These are phyloP conservation scores for Pythium periplocum DNA, from an alignment of 352 stramenopile genomes.

Conservation along the genomic window DNA sequence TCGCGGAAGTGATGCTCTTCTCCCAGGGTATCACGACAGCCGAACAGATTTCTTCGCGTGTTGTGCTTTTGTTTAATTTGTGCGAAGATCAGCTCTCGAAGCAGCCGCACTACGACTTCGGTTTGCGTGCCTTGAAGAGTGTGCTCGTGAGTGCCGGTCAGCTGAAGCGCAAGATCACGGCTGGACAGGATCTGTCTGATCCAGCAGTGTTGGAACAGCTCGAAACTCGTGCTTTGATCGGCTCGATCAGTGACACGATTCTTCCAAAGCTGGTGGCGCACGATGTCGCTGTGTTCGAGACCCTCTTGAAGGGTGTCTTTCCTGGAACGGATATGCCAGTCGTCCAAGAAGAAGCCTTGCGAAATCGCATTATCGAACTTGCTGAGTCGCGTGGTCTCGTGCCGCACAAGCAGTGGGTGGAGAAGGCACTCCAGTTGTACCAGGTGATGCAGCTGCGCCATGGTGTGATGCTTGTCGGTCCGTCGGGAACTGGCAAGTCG, in stretches of 20 bases:
- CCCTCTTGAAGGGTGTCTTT: constrained; percentile 97
- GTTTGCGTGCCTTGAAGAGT: constrained; percentile 98
- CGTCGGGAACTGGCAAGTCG: constrained; percentile 96
- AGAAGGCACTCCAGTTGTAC: constrained; percentile 99
- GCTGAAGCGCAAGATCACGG: constrained; percentile 92
- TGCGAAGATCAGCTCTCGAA: constrained; percentile 98
- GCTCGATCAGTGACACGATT: constrained; percentile 98
- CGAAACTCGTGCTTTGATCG: constrained; percentile 94
- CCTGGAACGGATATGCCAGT: constrained; percentile 84
- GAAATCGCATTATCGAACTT: constrained; percentile 87
- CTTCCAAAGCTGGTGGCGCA: constrained; percentile 98
- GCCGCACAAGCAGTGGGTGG: constrained; percentile 90
- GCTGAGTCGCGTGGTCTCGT: constrained; percentile 88
- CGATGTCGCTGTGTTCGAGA: constrained; percentile 96
- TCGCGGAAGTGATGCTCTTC: constrained; percentile 99
- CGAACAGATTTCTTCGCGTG: constrained; percentile 94
- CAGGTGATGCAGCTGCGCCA: constrained; percentile 97
- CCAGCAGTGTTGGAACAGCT: constrained; percentile 55
- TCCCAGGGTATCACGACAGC: constrained; percentile 99
- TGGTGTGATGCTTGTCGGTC: constrained; percentile 99
- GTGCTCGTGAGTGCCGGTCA: constrained; percentile 98
- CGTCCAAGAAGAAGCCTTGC: constrained; percentile 87
- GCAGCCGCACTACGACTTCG: constrained; percentile 99
- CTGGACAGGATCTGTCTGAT: constrained; percentile 23
- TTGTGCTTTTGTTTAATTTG: constrained; percentile 98